Conservation (phyloP, 73 alveolate genomes). For the Symbiodinium pilosum region DNA sequence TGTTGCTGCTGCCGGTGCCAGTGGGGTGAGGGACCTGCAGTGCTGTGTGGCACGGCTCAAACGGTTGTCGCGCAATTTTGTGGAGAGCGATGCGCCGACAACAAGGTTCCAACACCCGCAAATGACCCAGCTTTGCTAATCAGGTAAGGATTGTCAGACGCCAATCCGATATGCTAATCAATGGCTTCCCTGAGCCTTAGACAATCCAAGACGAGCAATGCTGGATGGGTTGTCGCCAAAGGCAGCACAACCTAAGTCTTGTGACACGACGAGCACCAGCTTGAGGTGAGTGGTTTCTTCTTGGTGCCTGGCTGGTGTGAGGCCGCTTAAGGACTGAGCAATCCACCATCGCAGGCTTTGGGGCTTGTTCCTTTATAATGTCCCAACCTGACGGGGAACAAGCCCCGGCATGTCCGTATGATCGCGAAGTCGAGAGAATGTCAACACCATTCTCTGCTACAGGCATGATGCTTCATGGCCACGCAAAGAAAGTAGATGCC, state of each 20-base stretch:
- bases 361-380: background rate
- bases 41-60: too few species aligned
- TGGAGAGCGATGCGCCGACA: background rate
- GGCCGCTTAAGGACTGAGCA: background rate
- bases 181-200: background rate
- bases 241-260: slow-evolving; percentile 24
- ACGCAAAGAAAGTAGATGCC: too few species aligned
- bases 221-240: slow-evolving; percentile 26
- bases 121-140: slow-evolving; percentile 1
- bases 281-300: background rate
- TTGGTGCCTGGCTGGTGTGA: slow-evolving; percentile 4
- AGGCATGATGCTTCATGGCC: background rate
- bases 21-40: background rate
- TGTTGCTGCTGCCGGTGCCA: slow-evolving; percentile 12
- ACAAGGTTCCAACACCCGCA: background rate
- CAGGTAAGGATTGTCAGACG: too few species aligned
- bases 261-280: background rate
- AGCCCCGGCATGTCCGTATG: too few species aligned
- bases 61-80: background rate
- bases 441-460: slow-evolving; percentile 12
- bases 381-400: too few species aligned
- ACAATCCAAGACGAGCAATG: background rate
- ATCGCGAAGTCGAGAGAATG: background rate
- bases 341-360: slow-evolving; percentile 4
- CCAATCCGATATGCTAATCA: too few species aligned